Evolutionary conservation across 495 filamentous ascomycete genomes (phyloP).

Genomic region (Gamarada debralockiae): DNA sequence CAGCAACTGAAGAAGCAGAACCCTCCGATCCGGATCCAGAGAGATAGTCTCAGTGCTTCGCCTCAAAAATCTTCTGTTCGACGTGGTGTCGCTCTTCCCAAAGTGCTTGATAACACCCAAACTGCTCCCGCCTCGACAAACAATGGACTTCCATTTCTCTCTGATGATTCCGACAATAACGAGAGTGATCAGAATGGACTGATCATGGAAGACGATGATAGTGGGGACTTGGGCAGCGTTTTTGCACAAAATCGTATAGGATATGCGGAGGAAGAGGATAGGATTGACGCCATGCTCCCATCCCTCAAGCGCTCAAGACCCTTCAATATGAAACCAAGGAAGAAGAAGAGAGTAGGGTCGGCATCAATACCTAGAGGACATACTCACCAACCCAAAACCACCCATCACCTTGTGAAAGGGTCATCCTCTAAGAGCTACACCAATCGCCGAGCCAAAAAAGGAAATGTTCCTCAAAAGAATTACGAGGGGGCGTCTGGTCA

Average conservation of each 20-base stretch:
- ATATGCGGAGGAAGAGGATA: constrained; percentile 47
- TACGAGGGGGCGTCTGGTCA: background rate
- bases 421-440: background rate
- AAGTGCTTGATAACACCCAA: background rate
- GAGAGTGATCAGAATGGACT: constrained; percentile 16
- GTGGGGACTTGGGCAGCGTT: constrained; percentile 6
- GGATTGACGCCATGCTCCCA: constrained; percentile 50
- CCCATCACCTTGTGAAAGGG: constrained; percentile 29
- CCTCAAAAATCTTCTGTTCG: constrained; percentile 26
- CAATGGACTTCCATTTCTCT: constrained; percentile 27
- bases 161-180: constrained; percentile 43
- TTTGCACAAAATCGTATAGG: constrained; percentile 7
- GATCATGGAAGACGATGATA: constrained; percentile 13
- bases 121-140: constrained; percentile 14
- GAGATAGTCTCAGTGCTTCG: constrained; percentile 17
- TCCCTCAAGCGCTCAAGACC: constrained; percentile 30
- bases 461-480: background rate
- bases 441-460: background rate
- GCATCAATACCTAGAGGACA: constrained; percentile 23
- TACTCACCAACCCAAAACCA: constrained; percentile 41
- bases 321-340: constrained; percentile 15
- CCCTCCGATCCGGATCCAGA: constrained; percentile 31
- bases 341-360: constrained; percentile 27
- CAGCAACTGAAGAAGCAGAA: constrained; percentile 35
- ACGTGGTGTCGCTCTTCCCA: constrained; percentile 50